Percentiles rank a stretch among this genome's conserved stretches.
Conservation (phyloP, 495 filamentous ascomycete genomes). For the Penicillium cataractarum region DNA sequence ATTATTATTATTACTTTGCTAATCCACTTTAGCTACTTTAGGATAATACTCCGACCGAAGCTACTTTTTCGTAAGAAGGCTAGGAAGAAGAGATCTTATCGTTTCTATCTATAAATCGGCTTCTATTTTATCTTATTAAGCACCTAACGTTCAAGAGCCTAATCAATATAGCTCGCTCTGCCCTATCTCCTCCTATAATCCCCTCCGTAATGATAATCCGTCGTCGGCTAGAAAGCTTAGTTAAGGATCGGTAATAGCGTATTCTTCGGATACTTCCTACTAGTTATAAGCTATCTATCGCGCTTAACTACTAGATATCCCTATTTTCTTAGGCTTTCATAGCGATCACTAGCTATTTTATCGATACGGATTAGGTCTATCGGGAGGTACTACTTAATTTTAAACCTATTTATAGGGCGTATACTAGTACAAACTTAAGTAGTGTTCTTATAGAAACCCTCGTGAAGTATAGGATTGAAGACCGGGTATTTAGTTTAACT, state of each 20-base stretch:
- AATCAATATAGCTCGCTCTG: not conserved
- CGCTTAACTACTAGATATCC: constrained; percentile 19
- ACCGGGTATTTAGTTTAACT: constrained; percentile 14
- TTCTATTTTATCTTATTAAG: constrained; percentile 10
- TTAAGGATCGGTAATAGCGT: not conserved
- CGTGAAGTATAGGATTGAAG: constrained; percentile 13
- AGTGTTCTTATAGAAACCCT: constrained; percentile 11
- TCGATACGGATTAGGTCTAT: constrained; percentile 15
- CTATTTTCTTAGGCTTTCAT: constrained; percentile 18
- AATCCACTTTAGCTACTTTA: no score
- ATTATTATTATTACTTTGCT: no score
- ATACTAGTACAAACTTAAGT: constrained; percentile 15
- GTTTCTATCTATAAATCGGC: not conserved
- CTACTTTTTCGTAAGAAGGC: not conserved
- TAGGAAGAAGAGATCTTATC: constrained; percentile 3
- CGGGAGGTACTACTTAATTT: constrained; percentile 19
- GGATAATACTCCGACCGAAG: no score
- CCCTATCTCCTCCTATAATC: not conserved
- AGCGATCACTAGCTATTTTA: constrained; percentile 12
- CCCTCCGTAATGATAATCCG: not conserved
- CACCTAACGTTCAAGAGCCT: not conserved
- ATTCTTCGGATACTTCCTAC: not conserved
- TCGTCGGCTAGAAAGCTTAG: not conserved
- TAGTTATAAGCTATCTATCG: constrained; percentile 11
- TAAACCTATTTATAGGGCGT: constrained; percentile 13